A percentile compares a stretch with the other conserved stretches of the same genome.
phyloP scores from a whole-genome alignment of 352 stramenopile species.

The Pythium coloratum region DNA sequence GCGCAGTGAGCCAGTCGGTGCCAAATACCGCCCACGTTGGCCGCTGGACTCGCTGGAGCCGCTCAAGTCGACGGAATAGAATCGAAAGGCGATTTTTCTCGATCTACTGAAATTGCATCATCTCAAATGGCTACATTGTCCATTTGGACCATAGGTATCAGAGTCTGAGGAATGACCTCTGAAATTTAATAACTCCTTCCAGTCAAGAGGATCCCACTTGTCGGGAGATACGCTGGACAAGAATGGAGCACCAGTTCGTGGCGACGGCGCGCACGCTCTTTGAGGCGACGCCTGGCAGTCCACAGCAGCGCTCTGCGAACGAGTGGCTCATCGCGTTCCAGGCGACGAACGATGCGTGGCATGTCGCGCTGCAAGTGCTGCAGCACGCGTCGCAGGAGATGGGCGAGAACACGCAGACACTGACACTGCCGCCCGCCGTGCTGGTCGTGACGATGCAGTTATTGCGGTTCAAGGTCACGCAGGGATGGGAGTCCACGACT shows the following conservation, averaged over 20 bases:
- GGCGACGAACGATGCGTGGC: conserved; percentile 53
- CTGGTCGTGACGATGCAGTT: conserved; percentile 74
- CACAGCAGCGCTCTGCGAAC: conserved; percentile 57
- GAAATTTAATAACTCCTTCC: neutral
- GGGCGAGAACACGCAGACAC: conserved; percentile 12
- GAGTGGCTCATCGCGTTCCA: conserved; percentile 73
- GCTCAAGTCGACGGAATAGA: conserved; percentile 12
- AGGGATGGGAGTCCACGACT: conserved; percentile 46
- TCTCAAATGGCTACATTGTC: neutral
- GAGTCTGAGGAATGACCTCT: neutral
- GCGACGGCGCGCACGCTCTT: conserved; percentile 66
- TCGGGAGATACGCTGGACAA: neutral
- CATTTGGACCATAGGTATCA: neutral
- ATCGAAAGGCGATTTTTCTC: conserved; percentile 14
- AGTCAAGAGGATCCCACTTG: neutral
- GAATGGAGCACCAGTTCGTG: conserved; percentile 44
- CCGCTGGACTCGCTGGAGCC: conserved; percentile 64
- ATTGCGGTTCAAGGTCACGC: conserved; percentile 59
- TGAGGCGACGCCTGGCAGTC: conserved; percentile 53
- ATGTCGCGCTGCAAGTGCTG: conserved; percentile 55
- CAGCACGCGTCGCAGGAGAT: conserved; percentile 29
- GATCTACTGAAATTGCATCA: neutral
- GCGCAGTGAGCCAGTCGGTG: conserved; percentile 48
- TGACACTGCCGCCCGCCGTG: conserved; percentile 30
- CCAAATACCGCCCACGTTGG: conserved; percentile 77